These are phyloP conservation scores for Tuber borchii DNA, from an alignment of 495 filamentous ascomycete genomes.

Conservation along the genomic window DNA sequence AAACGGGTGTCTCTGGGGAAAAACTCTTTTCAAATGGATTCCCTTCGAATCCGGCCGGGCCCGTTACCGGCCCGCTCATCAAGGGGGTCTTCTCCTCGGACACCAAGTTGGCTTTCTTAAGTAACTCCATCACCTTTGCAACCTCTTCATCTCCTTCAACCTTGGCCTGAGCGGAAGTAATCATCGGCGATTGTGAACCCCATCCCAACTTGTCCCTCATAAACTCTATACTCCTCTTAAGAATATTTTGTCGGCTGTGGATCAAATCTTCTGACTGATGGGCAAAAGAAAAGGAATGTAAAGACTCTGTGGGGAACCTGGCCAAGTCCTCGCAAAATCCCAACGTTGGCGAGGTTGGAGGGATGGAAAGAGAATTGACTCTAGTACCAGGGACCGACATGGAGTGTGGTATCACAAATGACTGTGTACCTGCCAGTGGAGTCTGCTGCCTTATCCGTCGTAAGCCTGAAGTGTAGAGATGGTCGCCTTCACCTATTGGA, in stretches of 20 bases:
- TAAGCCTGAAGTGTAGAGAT: conserved; percentile 59
- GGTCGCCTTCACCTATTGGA: conserved; percentile 42
- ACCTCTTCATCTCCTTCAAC: conserved; percentile 75
- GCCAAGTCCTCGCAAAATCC: conserved; percentile 79
- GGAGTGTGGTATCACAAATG: conserved; percentile 57
- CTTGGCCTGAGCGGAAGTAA: conserved; percentile 70
- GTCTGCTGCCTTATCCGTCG: conserved; percentile 84
- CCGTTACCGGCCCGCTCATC: conserved; percentile 49
- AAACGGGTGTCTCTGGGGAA: conserved; percentile 43
- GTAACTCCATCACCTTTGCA: conserved; percentile 82
- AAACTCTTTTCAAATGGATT: conserved; percentile 40
- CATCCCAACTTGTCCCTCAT: conserved; percentile 92
- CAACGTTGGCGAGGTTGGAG: conserved; percentile 58
- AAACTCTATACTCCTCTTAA: conserved; percentile 93
- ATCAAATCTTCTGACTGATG: conserved; percentile 89
- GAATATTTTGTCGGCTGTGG: conserved; percentile 81
- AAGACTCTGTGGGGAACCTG: conserved; percentile 87
- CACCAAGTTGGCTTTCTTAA: conserved; percentile 70
- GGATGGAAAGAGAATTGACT: conserved; percentile 48
- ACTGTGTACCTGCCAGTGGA: conserved; percentile 57
- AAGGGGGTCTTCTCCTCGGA: conserved; percentile 38
- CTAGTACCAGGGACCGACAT: conserved; percentile 56
- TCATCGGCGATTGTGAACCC: conserved; percentile 56
- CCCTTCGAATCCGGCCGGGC: conserved; percentile 44
- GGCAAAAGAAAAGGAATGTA: conserved; percentile 98